A percentile compares a stretch with the other conserved stretches of the same genome.
Conservation (phyloP, 2,329 filamentous ascomycete species). For the Ophiostoma pallidulum region DNA sequence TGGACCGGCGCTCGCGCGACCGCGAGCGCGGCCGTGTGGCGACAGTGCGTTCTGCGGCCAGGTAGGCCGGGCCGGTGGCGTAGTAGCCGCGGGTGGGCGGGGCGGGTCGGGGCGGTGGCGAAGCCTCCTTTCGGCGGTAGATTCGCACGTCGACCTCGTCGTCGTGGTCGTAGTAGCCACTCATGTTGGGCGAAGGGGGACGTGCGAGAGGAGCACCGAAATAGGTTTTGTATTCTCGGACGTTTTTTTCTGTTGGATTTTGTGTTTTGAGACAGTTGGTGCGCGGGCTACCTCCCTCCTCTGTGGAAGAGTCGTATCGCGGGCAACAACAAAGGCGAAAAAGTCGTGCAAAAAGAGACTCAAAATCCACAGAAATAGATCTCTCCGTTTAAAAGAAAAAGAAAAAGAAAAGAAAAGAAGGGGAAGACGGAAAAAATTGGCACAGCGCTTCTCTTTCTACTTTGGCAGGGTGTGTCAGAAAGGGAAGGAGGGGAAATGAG, state of each 20-base stretch:
- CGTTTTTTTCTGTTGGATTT: no score
- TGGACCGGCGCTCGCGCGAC: slow-evolving; percentile 38
- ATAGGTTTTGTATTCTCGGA: no score
- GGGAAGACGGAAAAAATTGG: background rate
- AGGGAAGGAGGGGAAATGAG: slow-evolving; percentile 4
- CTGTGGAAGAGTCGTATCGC: no score
- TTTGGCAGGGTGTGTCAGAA: background rate
- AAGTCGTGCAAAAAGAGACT: no score
- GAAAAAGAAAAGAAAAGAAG: background rate
- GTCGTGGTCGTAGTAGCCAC: slow-evolving; percentile 40
- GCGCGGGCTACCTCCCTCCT: no score
- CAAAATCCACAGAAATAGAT: background rate
- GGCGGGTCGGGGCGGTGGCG: slow-evolving; percentile 26
- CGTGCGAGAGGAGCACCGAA: background rate
- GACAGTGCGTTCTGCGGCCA: slow-evolving; percentile 38
- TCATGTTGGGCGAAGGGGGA: slow-evolving; percentile 10
- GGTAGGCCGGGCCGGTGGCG: slow-evolving; percentile 30
- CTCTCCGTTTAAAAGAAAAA: no score
- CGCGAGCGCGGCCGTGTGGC: slow-evolving; percentile 33
- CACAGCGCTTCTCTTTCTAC: slow-evolving; percentile 4
- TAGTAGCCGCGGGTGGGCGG: slow-evolving; percentile 34
- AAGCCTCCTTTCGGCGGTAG: slow-evolving; percentile 26
- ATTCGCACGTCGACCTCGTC: slow-evolving; percentile 47
- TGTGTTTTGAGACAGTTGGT: no score
- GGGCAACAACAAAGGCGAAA: no score